These are phyloP conservation scores for Neoscytalidium dimidiatum DNA, from an alignment of 2,329 filamentous ascomycete genomes.

Conservation along the genomic window DNA sequence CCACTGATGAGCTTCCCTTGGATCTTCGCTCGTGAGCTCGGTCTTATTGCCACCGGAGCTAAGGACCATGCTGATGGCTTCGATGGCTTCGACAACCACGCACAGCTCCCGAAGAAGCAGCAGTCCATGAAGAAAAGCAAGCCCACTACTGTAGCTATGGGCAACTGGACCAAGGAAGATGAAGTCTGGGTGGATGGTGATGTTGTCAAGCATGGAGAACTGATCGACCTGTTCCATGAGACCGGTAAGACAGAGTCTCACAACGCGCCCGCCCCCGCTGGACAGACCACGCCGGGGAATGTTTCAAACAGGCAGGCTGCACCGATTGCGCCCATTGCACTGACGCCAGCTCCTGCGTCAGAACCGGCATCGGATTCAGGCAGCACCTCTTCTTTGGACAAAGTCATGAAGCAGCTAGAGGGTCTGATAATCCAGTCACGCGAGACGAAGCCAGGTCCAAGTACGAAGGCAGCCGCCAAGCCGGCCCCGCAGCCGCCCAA, in stretches of 20 bases:
- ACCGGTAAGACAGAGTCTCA: background rate
- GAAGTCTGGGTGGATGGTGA: conserved; percentile 2
- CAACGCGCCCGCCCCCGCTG: background rate
- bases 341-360: too few species aligned
- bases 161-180: background rate
- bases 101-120: background rate
- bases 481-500: background rate
- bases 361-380: too few species aligned
- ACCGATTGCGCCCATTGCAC: background rate
- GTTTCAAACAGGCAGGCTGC: conserved; percentile 1
- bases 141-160: background rate
- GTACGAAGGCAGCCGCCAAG: background rate
- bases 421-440: background rate
- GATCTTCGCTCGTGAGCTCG: conserved; percentile 76
- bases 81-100: background rate
- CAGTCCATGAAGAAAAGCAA: background rate
- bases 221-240: conserved; percentile 3
- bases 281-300: background rate
- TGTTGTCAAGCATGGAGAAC: background rate
- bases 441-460: background rate
- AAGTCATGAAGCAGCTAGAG: background rate
- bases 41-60: conserved; percentile 60
- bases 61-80: background rate
- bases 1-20: conserved; percentile 94
- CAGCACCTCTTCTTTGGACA: background rate